phyloP scores from a whole-genome alignment of 2,329 filamentous ascomycete species.

The Ceratocystis albifundus region DNA sequence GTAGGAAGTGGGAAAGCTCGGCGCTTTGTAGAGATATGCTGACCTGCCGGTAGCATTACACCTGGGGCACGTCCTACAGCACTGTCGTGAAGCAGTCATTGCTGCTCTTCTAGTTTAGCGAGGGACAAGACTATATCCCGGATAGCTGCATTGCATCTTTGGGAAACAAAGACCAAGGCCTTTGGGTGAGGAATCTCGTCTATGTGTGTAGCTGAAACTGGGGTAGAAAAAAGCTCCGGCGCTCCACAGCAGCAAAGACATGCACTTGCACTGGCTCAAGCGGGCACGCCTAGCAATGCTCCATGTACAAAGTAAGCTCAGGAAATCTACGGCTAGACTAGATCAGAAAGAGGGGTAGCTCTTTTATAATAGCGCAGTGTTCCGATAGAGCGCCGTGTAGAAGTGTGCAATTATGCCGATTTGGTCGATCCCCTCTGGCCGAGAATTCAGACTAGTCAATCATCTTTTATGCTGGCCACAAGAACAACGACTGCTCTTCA shows the following conservation, averaged over 20 bases:
- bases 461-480: too few species aligned
- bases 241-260: constrained; percentile 47
- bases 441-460: too few species aligned
- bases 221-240: constrained; percentile 49
- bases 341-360: constrained; percentile 42
- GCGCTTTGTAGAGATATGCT: constrained; percentile 57
- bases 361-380: constrained; percentile 44
- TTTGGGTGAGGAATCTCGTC: constrained; percentile 63
- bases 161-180: constrained; percentile 60
- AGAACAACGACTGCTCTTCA: constrained; percentile 26
- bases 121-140: constrained; percentile 48
- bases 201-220: constrained; percentile 54
- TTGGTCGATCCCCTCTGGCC: background rate
- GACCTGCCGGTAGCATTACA: constrained; percentile 55
- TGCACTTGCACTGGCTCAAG: constrained; percentile 47
- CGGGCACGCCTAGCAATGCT: constrained; percentile 53
- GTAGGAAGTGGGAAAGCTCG: constrained; percentile 70
- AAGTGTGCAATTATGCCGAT: constrained; percentile 45
- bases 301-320: constrained; percentile 52
- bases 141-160: constrained; percentile 46
- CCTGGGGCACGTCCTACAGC: constrained; percentile 54
- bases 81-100: constrained; percentile 44
- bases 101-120: constrained; percentile 48
- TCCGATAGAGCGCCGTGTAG: constrained; percentile 44
- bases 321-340: constrained; percentile 50